Evolutionary conservation across 352 stramenopile species (phyloP).

Genomic region (Phytophthora sp.): DNA sequence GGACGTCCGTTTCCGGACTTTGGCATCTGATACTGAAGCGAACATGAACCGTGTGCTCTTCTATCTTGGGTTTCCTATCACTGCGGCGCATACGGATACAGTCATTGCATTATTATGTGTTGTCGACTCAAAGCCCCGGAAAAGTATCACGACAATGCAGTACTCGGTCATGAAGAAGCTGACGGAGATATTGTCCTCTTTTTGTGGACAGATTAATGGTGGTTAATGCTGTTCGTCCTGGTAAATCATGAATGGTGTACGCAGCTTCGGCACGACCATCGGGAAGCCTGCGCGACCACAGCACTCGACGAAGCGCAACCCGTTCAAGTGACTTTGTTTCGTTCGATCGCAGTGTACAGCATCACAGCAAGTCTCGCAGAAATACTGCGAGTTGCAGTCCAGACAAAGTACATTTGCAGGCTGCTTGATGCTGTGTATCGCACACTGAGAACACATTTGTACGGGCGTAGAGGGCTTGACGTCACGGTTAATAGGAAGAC

Average conservation of each 20-base stretch:
- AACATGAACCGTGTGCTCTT: slow-evolving; percentile 28
- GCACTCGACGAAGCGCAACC: slow-evolving; percentile 48
- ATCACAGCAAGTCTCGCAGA: slow-evolving; percentile 61
- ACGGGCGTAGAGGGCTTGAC: background rate
- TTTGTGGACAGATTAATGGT: slow-evolving; percentile 16
- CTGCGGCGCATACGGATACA: slow-evolving; percentile 19
- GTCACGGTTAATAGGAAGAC: slow-evolving; percentile 55
- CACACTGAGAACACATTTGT: slow-evolving; percentile 27
- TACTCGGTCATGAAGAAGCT: slow-evolving; percentile 61
- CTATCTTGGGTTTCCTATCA: slow-evolving; percentile 57
- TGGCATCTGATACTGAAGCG: slow-evolving; percentile 37
- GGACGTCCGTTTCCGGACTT: slow-evolving; percentile 63
- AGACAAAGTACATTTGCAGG: slow-evolving; percentile 45
- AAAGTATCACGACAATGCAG: slow-evolving; percentile 67
- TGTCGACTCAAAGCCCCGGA: slow-evolving; percentile 47
- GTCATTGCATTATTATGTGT: slow-evolving; percentile 53
- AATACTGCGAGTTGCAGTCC: slow-evolving; percentile 45
- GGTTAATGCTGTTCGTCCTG: slow-evolving; percentile 29
- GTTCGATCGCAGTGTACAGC: slow-evolving; percentile 34
- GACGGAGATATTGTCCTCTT: slow-evolving; percentile 33
- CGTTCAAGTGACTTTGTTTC: slow-evolving; percentile 40
- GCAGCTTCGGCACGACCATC: slow-evolving; percentile 18
- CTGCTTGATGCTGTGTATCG: slow-evolving; percentile 12
- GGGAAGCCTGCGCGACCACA: slow-evolving; percentile 46
- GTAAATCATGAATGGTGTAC: slow-evolving; percentile 37